A percentile compares a stretch with the other conserved stretches of the same genome.
phyloP scores from a whole-genome alignment of 208 protist genomes.

The Phytomonas serpens region DNA sequence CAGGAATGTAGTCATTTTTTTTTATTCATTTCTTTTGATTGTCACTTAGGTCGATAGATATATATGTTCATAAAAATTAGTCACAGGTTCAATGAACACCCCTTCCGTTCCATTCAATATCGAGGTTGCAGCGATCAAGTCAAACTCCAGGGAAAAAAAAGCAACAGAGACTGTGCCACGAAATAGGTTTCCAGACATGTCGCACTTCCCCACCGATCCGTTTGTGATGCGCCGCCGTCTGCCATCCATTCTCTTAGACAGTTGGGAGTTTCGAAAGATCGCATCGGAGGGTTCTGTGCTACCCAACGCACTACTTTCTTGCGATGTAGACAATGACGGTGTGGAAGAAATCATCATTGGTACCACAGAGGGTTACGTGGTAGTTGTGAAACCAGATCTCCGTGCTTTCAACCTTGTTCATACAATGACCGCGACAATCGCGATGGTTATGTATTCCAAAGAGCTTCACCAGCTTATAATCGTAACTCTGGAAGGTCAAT shows the following conservation, averaged over 20 bases:
- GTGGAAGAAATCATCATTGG: conserved; percentile 79
- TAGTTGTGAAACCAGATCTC: conserved; percentile 66
- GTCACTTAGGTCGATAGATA: not conserved
- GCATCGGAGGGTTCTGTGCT: conserved; percentile 71
- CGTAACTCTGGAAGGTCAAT: conserved; percentile 82
- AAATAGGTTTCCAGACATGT: not conserved
- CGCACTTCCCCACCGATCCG: conserved; percentile 3
- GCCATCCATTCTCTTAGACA: conserved; percentile 66
- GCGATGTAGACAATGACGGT: conserved; percentile 75
- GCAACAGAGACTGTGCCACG: not conserved
- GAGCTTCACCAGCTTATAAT: conserved; percentile 42
- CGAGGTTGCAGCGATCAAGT: not conserved
- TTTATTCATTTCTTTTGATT: not conserved
- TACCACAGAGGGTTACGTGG: conserved; percentile 73
- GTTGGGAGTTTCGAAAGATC: conserved; percentile 82
- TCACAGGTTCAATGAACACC: not conserved
- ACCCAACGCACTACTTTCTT: conserved; percentile 63
- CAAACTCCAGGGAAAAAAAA: not conserved
- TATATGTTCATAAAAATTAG: not conserved
- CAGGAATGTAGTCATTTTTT: too few species aligned
- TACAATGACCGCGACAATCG: conserved; percentile 69
- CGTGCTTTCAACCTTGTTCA: conserved; percentile 52
- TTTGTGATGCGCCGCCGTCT: conserved; percentile 21
- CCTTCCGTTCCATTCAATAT: not conserved
- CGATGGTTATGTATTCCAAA: conserved; percentile 68